These are phyloP conservation scores for Diplodia intermedia DNA, from an alignment of 2,329 filamentous ascomycete species.

Conservation along the genomic window DNA sequence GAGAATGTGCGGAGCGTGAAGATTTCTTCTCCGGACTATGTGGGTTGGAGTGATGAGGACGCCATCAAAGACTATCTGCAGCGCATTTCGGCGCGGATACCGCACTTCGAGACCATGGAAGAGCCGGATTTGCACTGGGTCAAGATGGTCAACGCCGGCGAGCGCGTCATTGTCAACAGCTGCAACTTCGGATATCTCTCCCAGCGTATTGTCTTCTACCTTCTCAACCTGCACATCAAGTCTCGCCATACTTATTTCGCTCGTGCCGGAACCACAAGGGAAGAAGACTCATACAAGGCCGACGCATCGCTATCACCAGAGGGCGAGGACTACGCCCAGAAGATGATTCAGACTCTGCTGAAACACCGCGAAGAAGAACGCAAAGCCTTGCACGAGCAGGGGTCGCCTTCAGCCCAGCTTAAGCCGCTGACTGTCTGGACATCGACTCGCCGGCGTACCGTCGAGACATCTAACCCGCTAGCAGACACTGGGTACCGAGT, in stretches of 20 bases:
- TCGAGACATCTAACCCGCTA: conserved; percentile 88
- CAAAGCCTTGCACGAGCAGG: conserved; percentile 69
- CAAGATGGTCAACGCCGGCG: conserved; percentile 98
- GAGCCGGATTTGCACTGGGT: conserved; percentile 95
- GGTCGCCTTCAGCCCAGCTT: conserved; percentile 70
- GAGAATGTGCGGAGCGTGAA: conserved; percentile 98
- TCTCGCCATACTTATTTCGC: conserved; percentile 92
- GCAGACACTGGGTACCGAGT: conserved; percentile 82
- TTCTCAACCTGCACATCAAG: conserved; percentile 97
- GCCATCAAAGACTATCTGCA: conserved; percentile 90
- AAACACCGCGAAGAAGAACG: conserved; percentile 84
- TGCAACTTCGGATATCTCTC: conserved; percentile 96
- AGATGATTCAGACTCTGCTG: conserved; percentile 84
- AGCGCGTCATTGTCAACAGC: conserved; percentile 94
- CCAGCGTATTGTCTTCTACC: conserved; percentile 96
- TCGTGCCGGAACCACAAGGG: conserved; percentile 81
- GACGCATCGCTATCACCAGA: conserved; percentile 84
- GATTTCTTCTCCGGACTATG: conserved; percentile 96
- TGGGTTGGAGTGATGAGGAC: conserved; percentile 89
- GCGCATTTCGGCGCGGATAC: conserved; percentile 90
- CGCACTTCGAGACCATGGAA: conserved; percentile 95
- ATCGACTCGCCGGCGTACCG: conserved; percentile 85
- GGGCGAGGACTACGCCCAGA: conserved; percentile 74
- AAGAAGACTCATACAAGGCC: conserved; percentile 89
- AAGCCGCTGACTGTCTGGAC: conserved; percentile 93